phyloP scores from a whole-genome alignment of 495 filamentous ascomycete genomes.

The Cenococcum geophilum region DNA sequence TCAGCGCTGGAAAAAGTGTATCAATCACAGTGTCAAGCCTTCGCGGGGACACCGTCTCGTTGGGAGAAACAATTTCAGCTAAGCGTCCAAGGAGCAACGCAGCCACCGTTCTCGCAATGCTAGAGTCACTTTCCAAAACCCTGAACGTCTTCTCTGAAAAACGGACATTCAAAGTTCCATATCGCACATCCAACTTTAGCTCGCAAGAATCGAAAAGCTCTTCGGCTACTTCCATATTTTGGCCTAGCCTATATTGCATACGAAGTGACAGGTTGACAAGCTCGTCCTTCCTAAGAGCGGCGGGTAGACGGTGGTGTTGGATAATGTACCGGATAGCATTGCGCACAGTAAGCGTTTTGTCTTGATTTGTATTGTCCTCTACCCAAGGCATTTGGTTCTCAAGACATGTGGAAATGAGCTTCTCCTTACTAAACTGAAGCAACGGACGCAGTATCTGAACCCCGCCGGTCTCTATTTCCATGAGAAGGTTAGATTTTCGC shows the following conservation, averaged over 20 bases:
- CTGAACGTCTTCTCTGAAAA: no score
- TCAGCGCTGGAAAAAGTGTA: background rate
- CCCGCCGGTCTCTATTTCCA: slow-evolving; percentile 59
- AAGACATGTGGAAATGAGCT: slow-evolving; percentile 66
- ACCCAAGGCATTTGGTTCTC: slow-evolving; percentile 62
- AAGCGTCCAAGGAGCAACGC: background rate
- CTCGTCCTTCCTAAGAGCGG: slow-evolving; percentile 58
- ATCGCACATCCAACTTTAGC: slow-evolving; percentile 2
- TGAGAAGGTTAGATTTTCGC: background rate
- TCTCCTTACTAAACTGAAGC: slow-evolving; percentile 62
- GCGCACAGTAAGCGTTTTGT: slow-evolving; percentile 66
- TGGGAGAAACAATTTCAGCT: background rate
- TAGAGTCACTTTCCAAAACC: no score
- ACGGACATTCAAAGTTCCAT: background rate
- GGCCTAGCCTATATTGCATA: slow-evolving; percentile 37
- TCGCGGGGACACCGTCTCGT: background rate
- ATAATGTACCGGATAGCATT: slow-evolving; percentile 70
- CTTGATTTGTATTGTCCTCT: slow-evolving; percentile 80
- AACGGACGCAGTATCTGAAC: slow-evolving; percentile 70
- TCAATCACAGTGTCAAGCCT: background rate
- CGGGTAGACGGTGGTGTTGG: slow-evolving; percentile 53
- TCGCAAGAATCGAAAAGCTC: slow-evolving; percentile 16
- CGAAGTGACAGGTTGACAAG: slow-evolving; percentile 51
- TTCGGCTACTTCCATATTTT: slow-evolving; percentile 28
- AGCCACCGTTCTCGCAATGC: background rate